phyloP scores from a whole-genome alignment of 306 rosid genomes.

The Biancaea sappan region DNA sequence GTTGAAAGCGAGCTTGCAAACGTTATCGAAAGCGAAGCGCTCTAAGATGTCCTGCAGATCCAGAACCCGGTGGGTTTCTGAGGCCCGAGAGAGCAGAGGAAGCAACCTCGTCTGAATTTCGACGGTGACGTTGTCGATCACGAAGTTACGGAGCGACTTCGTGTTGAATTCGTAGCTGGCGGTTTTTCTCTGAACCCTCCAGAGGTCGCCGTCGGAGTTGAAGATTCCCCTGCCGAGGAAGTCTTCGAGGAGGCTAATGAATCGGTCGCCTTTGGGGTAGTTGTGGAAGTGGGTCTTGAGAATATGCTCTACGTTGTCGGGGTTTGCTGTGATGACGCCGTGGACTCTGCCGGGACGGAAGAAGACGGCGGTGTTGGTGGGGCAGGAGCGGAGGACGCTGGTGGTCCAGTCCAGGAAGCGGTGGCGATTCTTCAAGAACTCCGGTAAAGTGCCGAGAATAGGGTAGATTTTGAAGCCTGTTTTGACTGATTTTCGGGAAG shows the following conservation, averaged over 20 bases:
- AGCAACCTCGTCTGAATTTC: conserved; percentile 52
- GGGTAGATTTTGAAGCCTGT: conserved; percentile 61
- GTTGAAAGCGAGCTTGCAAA: conserved; percentile 66
- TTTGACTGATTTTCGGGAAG: neutral
- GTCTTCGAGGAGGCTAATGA: conserved; percentile 46
- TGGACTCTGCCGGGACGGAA: conserved; percentile 40
- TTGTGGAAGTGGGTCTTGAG: conserved; percentile 69
- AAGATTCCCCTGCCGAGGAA: conserved; percentile 76
- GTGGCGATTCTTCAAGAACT: conserved; percentile 56
- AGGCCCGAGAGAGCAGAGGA: conserved; percentile 47
- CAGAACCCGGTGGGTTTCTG: conserved; percentile 21
- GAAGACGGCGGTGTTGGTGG: conserved; percentile 53
- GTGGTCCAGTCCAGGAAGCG: conserved; percentile 70
- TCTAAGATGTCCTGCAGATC: conserved; percentile 68
- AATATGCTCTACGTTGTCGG: conserved; percentile 60
- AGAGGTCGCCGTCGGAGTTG: conserved; percentile 60
- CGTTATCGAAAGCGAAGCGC: conserved; percentile 72
- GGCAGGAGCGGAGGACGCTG: conserved; percentile 42
- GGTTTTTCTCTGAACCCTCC: conserved; percentile 66
- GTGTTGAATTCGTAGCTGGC: conserved; percentile 74
- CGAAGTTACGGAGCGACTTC: conserved; percentile 59
- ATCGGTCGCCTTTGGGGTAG: conserved; percentile 65
- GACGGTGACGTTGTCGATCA: conserved; percentile 48
- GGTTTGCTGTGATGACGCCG: conserved; percentile 63
- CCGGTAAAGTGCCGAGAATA: conserved; percentile 51